Conservation (phyloP, 805 yeast genomes). For the Dipodascus geniculatus region DNA sequence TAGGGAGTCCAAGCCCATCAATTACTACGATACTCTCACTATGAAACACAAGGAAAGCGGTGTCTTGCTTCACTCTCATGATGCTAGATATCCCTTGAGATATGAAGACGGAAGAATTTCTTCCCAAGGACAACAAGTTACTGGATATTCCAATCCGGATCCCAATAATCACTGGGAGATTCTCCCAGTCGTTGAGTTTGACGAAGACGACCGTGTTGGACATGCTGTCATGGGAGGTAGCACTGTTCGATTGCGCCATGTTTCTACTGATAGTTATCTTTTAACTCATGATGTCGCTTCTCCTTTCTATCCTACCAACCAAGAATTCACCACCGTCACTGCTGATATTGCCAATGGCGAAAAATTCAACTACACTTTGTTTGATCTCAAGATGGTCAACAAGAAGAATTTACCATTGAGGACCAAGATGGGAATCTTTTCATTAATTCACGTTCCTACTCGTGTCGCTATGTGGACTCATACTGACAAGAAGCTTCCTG, state of each 20-base stretch:
- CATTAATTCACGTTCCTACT: slow-evolving; percentile 71
- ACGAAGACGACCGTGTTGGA: slow-evolving; percentile 27
- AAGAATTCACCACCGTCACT: slow-evolving; percentile 73
- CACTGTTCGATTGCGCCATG: slow-evolving; percentile 66
- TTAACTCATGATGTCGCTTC: slow-evolving; percentile 95
- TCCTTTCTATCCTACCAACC: slow-evolving; percentile 83
- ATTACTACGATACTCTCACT: slow-evolving; percentile 67
- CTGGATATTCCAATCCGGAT: slow-evolving; percentile 43
- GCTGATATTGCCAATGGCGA: slow-evolving; percentile 45
- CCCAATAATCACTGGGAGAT: slow-evolving; percentile 79
- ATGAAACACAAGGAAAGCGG: slow-evolving; percentile 71
- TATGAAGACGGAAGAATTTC: slow-evolving; percentile 95
- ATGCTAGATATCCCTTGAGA: slow-evolving; percentile 66
- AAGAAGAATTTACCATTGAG: slow-evolving; percentile 41
- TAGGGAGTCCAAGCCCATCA: slow-evolving; percentile 53
- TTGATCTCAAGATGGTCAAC: slow-evolving; percentile 53
- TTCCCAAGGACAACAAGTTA: slow-evolving; percentile 90
- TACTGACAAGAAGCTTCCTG: slow-evolving; percentile 72
- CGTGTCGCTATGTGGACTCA: slow-evolving; percentile 94
- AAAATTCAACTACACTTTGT: slow-evolving; percentile 63
- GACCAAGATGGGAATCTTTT: slow-evolving; percentile 59
- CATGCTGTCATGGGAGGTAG: slow-evolving; percentile 60
- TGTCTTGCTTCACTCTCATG: slow-evolving; percentile 76
- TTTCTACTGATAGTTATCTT: slow-evolving; percentile 65
- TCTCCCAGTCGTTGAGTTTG: slow-evolving; percentile 44